These are phyloP conservation scores for Ustilago sp. DNA, from an alignment of 1,284 basidiomycete genomes.

Conservation along the genomic window DNA sequence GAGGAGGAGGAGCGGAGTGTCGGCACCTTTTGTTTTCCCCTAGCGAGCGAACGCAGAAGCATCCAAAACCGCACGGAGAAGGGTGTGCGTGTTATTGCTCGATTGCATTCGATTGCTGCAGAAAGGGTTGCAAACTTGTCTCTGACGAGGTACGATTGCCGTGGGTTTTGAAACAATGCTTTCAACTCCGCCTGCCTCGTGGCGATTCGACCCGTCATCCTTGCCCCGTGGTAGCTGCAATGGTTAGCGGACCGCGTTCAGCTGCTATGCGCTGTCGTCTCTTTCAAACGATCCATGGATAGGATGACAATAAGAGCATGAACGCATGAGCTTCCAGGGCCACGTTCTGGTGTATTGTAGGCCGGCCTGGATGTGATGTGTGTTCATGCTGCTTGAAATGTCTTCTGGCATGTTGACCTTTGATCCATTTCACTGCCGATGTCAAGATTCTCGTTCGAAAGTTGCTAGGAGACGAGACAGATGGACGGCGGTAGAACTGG, in stretches of 20 bases:
- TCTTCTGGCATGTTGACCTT: background rate
- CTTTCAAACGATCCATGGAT: background rate
- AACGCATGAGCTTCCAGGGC: background rate
- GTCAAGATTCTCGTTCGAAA: background rate
- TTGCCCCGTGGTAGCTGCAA: slow-evolving; percentile 2
- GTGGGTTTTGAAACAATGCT: slow-evolving; percentile 2
- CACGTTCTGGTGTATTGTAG: background rate
- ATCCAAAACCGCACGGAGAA: background rate
- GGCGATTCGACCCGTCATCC: slow-evolving; percentile 4
- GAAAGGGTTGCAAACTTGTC: background rate
- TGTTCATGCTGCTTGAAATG: background rate
- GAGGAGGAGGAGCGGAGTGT: slow-evolving; percentile 1
- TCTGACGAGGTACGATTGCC: slow-evolving; percentile 16
- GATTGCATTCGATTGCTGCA: background rate
- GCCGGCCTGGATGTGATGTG: background rate
- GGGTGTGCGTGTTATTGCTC: background rate
- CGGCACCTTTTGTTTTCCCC: background rate
- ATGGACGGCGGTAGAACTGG: background rate
- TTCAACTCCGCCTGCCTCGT: slow-evolving; percentile 14
- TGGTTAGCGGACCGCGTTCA: too few species aligned
- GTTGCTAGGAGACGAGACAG: background rate
- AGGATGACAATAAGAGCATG: background rate
- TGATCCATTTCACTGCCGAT: background rate
- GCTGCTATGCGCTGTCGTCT: too few species aligned
- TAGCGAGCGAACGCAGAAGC: background rate